Conservation (phyloP, 2,329 filamentous ascomycete species). For the Fusarium lateritium region DNA sequence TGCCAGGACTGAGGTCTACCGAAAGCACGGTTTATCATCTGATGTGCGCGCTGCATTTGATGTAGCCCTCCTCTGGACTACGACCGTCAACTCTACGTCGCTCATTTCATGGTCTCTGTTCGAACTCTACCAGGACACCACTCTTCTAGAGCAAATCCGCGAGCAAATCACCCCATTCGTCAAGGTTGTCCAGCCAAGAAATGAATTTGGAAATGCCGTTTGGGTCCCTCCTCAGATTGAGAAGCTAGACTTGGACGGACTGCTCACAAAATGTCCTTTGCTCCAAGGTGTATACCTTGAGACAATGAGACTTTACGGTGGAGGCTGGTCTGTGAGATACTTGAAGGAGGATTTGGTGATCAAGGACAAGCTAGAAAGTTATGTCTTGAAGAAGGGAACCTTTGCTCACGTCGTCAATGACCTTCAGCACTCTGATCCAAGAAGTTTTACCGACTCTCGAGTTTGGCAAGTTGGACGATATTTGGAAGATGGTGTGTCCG, state of each 20-base stretch:
- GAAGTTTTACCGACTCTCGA: slow-evolving; percentile 51
- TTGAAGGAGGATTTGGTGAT: slow-evolving; percentile 54
- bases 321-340: slow-evolving; percentile 51
- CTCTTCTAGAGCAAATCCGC: slow-evolving; percentile 57
- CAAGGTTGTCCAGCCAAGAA: slow-evolving; percentile 51
- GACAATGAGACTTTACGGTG: slow-evolving; percentile 57
- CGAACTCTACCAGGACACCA: slow-evolving; percentile 57
- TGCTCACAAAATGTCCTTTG: slow-evolving; percentile 55
- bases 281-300: slow-evolving; percentile 59
- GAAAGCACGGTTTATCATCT: slow-evolving; percentile 50
- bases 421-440: slow-evolving; percentile 55
- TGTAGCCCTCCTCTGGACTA: slow-evolving; percentile 56
- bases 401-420: slow-evolving; percentile 55
- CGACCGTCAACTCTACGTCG: slow-evolving; percentile 57
- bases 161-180: slow-evolving; percentile 56
- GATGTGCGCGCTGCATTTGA: slow-evolving; percentile 55
- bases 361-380: slow-evolving; percentile 47
- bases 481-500: slow-evolving; percentile 47
- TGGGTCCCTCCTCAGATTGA: slow-evolving; percentile 55
- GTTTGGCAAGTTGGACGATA: slow-evolving; percentile 57
- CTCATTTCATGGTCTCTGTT: slow-evolving; percentile 60
- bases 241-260: slow-evolving; percentile 54
- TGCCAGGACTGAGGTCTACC: slow-evolving; percentile 50
- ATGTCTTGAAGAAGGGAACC: slow-evolving; percentile 53
- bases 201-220: slow-evolving; percentile 56